These are phyloP conservation scores for Lipomyces yarrowii DNA, from an alignment of 1,139 yeast species.

Conservation along the genomic window DNA sequence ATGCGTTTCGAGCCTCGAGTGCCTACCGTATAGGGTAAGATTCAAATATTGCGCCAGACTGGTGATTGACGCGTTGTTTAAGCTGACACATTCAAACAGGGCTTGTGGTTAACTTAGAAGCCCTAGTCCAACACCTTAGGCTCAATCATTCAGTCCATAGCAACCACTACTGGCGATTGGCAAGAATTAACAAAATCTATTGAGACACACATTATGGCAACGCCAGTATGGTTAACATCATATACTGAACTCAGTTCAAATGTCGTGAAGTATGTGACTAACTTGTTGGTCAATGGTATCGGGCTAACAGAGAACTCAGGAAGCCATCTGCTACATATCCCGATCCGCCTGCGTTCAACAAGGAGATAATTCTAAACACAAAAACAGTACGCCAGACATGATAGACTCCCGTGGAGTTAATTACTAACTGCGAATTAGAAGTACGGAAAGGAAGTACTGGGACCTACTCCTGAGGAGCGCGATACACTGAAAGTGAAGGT, in stretches of 20 bases:
- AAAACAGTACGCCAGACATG: conserved; percentile 13
- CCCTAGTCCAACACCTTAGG: not conserved
- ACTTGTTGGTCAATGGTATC: not conserved
- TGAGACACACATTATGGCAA: not conserved
- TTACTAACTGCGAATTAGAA: conserved; percentile 13
- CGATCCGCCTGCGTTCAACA: conserved; percentile 25
- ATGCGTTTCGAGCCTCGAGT: not conserved
- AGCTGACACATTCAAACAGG: not conserved
- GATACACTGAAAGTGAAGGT: conserved; percentile 33
- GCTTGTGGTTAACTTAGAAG: not conserved
- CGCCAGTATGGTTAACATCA: conserved; percentile 14
- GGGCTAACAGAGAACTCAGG: not conserved
- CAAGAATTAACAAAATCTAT: not conserved
- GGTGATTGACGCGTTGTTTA: not conserved
- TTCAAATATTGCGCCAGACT: not conserved
- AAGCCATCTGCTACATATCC: conserved; percentile 4
- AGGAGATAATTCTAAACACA: conserved; percentile 20
- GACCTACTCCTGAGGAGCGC: conserved; percentile 23
- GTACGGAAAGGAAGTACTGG: conserved; percentile 21
- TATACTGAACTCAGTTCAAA: conserved; percentile 11
- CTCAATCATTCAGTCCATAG: too few species aligned
- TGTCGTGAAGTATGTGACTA: conserved; percentile 14
- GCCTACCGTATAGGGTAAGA: not conserved
- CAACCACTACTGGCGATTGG: too few species aligned
- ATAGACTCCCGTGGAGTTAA: not conserved